Conservation (phyloP, 257 asterid species). For the Penstemon newberryi region DNA sequence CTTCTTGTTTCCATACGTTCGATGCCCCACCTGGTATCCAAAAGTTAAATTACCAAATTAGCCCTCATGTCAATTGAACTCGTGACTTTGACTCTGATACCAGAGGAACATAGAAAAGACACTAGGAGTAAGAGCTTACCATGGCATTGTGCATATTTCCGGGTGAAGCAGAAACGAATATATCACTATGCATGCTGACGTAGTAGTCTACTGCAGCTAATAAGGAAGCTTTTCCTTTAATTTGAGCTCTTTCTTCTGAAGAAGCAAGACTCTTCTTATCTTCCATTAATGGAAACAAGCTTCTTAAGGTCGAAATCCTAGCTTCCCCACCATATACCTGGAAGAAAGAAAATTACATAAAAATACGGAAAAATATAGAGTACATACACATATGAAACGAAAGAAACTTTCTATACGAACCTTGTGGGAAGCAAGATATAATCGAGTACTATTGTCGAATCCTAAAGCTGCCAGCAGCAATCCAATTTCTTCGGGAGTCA, state of each 20-base stretch:
- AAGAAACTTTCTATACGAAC: constrained; percentile 33
- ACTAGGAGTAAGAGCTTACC: constrained; percentile 43
- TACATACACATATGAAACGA: background rate
- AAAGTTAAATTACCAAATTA: background rate
- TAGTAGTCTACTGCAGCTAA: constrained; percentile 95
- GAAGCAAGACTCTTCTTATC: constrained; percentile 89
- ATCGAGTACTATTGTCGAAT: constrained; percentile 82
- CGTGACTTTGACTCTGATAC: background rate
- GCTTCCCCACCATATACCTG: constrained; percentile 98
- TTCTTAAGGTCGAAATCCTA: constrained; percentile 69
- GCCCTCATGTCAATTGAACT: background rate
- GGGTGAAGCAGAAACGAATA: constrained; percentile 92
- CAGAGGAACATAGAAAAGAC: background rate
- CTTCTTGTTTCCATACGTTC: constrained; percentile 70
- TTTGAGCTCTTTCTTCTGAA: constrained; percentile 74
- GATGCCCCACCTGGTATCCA: constrained; percentile 66
- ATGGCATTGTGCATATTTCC: constrained; percentile 99
- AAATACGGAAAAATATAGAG: background rate
- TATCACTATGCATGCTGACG: constrained; percentile 92
- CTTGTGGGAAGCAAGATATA: constrained; percentile 97
- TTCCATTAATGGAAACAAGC: constrained; percentile 87
- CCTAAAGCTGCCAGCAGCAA: constrained; percentile 94
- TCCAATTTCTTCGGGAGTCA: constrained; percentile 99
- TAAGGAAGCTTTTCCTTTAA: constrained; percentile 89
- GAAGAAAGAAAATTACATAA: background rate